phyloP scores from a whole-genome alignment of 371 early-diverging fungal genomes.

The Mucor lusitanicus region DNA sequence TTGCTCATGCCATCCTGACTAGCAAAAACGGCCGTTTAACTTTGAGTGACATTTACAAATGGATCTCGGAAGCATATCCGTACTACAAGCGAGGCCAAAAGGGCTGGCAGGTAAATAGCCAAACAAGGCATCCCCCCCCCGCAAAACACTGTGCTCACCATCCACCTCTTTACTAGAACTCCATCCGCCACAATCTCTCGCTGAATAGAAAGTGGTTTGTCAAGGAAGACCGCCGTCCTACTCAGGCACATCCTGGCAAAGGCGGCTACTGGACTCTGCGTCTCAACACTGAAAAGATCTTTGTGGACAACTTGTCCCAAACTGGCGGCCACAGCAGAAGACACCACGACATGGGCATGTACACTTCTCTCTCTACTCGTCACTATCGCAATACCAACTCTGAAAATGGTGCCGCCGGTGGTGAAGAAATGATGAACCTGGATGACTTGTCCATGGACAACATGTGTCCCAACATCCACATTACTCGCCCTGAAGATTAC shows the following conservation, averaged over 20 bases:
- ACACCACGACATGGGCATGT: conserved; percentile 49
- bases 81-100: conserved; percentile 73
- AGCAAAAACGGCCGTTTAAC: conserved; percentile 79
- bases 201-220: conserved; percentile 91
- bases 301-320: conserved; percentile 49
- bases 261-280: conserved; percentile 95
- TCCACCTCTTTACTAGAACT: conserved; percentile 67
- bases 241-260: conserved; percentile 91
- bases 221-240: conserved; percentile 83
- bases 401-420: neutral
- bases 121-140: no score
- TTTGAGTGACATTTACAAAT: conserved; percentile 91
- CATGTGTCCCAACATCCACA: conserved; percentile 21
- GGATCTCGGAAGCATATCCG: conserved; percentile 81
- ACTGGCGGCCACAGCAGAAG: conserved; percentile 49
- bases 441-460: neutral
- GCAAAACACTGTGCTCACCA: no score
- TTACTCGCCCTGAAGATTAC: conserved; percentile 34
- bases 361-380: conserved; percentile 31
- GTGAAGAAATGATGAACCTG: neutral
- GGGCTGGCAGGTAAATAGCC: conserved; percentile 81
- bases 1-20: conserved; percentile 87
- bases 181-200: conserved; percentile 98
- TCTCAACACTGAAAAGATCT: conserved; percentile 43
- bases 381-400: neutral